Evolutionary conservation across 306 rosid species (phyloP).

Genomic region (Prunus salicina): DNA sequence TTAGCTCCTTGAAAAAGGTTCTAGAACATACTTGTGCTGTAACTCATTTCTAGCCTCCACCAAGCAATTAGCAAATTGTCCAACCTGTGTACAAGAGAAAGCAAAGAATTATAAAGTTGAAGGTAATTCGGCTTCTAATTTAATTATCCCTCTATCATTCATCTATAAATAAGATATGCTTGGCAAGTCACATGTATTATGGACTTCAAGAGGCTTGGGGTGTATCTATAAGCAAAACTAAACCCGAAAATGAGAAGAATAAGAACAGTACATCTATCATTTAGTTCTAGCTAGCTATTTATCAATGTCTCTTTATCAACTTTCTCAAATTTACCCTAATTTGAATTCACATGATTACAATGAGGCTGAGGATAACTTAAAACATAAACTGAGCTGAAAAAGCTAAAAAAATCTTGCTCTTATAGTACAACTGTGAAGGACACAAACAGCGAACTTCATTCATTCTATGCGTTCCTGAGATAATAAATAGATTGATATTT

Average conservation of each 20-base stretch:
- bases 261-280: background rate
- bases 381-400: background rate
- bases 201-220: background rate
- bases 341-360: background rate
- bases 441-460: background rate
- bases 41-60: conserved; percentile 69
- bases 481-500: background rate
- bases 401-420: background rate
- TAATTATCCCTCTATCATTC: conserved; percentile 5
- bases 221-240: background rate
- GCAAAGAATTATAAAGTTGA: conserved; percentile 5
- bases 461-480: background rate
- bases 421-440: background rate
- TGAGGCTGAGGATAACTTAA: background rate
- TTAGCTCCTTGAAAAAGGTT: conserved; percentile 20
- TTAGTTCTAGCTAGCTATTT: background rate
- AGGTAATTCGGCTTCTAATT: conserved; percentile 6
- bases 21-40: conserved; percentile 68
- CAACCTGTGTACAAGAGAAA: conserved; percentile 56
- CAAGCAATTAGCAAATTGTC: conserved; percentile 77
- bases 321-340: background rate
- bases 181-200: background rate
- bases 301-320: background rate
- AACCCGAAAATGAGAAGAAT: background rate
- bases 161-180: conserved; percentile 6